These are phyloP conservation scores for Blastocystis sp. DNA, from an alignment of 352 stramenopile genomes.

Conservation along the genomic window DNA sequence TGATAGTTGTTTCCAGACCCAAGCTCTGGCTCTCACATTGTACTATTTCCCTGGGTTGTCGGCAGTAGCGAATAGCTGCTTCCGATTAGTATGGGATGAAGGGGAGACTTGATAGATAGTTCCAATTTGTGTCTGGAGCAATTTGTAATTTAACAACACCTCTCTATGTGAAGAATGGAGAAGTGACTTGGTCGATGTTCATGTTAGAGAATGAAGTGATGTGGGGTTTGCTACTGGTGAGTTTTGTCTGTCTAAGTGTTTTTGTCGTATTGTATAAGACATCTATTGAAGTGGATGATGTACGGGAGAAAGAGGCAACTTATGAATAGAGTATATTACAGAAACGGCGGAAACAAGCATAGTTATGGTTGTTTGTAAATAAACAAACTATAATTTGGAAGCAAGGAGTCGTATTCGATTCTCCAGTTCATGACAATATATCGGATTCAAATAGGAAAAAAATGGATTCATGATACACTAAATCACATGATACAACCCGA, in stretches of 20 bases:
- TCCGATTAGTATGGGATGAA: not conserved
- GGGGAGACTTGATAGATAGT: not conserved
- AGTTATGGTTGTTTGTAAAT: not conserved
- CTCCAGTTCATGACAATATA: constrained; percentile 2
- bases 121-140: constrained; percentile 37
- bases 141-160: constrained; percentile 30
- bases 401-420: constrained; percentile 3
- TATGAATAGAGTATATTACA: constrained; percentile 31
- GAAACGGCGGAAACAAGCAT: no score
- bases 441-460: constrained; percentile 32
- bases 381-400: constrained; percentile 27
- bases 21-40: constrained; percentile 45
- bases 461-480: constrained; percentile 59
- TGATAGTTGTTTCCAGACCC: constrained; percentile 50
- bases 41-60: constrained; percentile 56
- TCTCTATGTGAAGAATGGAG: constrained; percentile 16
- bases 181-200: not conserved
- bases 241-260: not conserved
- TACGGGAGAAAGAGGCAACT: not conserved
- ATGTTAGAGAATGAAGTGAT: constrained; percentile 50
- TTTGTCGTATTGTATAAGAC: constrained; percentile 36
- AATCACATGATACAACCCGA: not conserved
- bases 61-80: constrained; percentile 6
- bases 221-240: not conserved
- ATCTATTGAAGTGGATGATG: constrained; percentile 43